phyloP scores from a whole-genome alignment of 2,329 filamentous ascomycete genomes.

The Emmonsia crescens region DNA sequence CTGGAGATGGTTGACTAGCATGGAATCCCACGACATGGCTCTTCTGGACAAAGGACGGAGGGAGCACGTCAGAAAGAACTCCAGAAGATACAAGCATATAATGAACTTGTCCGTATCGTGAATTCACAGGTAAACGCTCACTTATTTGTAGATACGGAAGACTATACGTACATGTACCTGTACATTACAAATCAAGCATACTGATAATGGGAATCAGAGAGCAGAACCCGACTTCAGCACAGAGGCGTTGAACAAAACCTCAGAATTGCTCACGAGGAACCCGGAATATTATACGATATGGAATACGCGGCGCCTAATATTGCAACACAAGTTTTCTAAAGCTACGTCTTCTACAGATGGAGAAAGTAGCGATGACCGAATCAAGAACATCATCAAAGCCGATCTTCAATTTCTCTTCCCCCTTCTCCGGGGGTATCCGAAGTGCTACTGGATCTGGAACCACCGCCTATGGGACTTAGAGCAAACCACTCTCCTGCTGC shows the following conservation, averaged over 20 bases:
- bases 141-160: background rate
- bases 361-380: conserved; percentile 29
- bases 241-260: conserved; percentile 34
- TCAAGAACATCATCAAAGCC: conserved; percentile 49
- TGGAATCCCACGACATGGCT: conserved; percentile 62
- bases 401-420: conserved; percentile 78
- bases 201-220: conserved; percentile 23
- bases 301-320: conserved; percentile 53
- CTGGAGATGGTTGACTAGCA: conserved; percentile 47
- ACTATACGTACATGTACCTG: background rate
- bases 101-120: conserved; percentile 56
- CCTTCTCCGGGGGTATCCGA: conserved; percentile 73
- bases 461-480: conserved; percentile 78
- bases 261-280: conserved; percentile 35
- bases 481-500: conserved; percentile 56
- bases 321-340: conserved; percentile 48
- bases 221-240: conserved; percentile 29
- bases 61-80: conserved; percentile 61
- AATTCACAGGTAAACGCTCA: conserved; percentile 46
- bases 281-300: conserved; percentile 41
- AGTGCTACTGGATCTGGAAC: conserved; percentile 99
- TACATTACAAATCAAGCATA: background rate
- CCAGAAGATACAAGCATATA: conserved; percentile 66
- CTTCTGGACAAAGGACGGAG: conserved; percentile 50
- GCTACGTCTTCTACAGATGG: background rate